A percentile compares a stretch with the other conserved stretches of the same genome.
These are phyloP conservation scores for Tetrastigma voinierianum DNA, from an alignment of 164 flowering plant species.

Conservation along the genomic window DNA sequence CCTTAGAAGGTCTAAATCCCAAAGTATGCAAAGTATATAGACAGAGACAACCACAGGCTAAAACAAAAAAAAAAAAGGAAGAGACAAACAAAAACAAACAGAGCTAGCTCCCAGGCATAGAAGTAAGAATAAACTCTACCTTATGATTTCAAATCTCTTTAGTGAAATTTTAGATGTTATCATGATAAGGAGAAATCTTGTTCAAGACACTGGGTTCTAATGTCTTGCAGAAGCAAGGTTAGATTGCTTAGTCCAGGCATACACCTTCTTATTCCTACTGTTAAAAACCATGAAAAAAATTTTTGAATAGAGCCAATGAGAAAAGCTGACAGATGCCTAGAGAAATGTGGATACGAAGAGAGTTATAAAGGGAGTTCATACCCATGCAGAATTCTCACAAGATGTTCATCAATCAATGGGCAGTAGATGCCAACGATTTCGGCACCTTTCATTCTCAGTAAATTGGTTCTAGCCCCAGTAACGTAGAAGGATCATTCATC, in stretches of 20 bases:
- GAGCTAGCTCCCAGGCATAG: too few species aligned
- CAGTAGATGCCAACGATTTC: slow-evolving; percentile 78
- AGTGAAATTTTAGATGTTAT: slow-evolving; percentile 1
- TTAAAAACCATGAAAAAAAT: slow-evolving; percentile 2
- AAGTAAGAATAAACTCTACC: too few species aligned
- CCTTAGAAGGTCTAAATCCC: too few species aligned
- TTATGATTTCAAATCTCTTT: too few species aligned
- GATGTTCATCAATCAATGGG: slow-evolving; percentile 70
- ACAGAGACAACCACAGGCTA: too few species aligned
- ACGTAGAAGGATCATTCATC: slow-evolving; percentile 69
- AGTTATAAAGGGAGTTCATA: slow-evolving; percentile 26
- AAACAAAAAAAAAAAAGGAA: too few species aligned
- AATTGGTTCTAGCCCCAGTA: slow-evolving; percentile 58
- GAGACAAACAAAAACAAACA: too few species aligned
- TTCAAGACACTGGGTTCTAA: slow-evolving; percentile 61
- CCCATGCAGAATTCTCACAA: slow-evolving; percentile 62
- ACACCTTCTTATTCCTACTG: slow-evolving; percentile 80
- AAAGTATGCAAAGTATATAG: too few species aligned
- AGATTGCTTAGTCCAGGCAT: slow-evolving; percentile 95
- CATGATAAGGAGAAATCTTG: slow-evolving; percentile 62
- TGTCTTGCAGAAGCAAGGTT: slow-evolving; percentile 72
- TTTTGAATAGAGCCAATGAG: neutral
- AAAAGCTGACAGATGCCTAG: neutral
- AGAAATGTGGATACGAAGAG: neutral
- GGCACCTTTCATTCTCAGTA: slow-evolving; percentile 76